These are phyloP conservation scores for Pestalotiopsis sp. DNA, from an alignment of 2,329 filamentous ascomycete genomes.

Conservation along the genomic window DNA sequence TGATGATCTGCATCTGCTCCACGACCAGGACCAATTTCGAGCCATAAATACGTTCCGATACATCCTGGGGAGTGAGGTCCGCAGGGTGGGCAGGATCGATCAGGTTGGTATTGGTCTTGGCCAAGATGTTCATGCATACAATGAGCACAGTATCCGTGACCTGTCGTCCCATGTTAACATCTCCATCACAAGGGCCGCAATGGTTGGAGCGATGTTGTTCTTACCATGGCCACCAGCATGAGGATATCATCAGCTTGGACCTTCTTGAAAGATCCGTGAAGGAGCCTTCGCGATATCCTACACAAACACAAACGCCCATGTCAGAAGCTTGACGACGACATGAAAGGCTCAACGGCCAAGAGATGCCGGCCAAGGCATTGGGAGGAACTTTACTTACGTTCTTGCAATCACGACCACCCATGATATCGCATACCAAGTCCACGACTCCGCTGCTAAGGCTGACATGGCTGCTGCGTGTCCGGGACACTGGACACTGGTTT, in stretches of 20 bases:
- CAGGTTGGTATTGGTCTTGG: constrained; percentile 7
- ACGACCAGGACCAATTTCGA: constrained; percentile 66
- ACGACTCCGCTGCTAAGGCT: constrained; percentile 7
- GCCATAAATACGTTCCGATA: constrained; percentile 46
- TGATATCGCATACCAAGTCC: constrained; percentile 9
- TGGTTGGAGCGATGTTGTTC: neutral
- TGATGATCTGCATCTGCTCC: constrained; percentile 65
- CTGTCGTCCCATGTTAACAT: neutral
- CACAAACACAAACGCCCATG: neutral
- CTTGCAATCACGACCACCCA: constrained; percentile 6
- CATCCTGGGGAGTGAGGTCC: constrained; percentile 46
- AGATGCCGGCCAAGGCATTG: neutral
- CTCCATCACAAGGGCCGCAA: neutral
- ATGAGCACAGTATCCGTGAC: constrained; percentile 9
- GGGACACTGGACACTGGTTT: neutral
- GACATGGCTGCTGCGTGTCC: constrained; percentile 4
- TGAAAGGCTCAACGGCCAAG: neutral
- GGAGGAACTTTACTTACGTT: constrained; percentile 2
- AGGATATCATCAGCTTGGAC: constrained; percentile 11
- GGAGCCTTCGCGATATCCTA: constrained; percentile 10
- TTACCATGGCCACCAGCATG: constrained; percentile 12
- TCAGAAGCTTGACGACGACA: neutral
- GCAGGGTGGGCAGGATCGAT: constrained; percentile 3
- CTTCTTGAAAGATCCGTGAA: constrained; percentile 12
- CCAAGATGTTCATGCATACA: constrained; percentile 8